phyloP scores from a whole-genome alignment of 345 rosid species.

The Schrenkiella parvula region DNA sequence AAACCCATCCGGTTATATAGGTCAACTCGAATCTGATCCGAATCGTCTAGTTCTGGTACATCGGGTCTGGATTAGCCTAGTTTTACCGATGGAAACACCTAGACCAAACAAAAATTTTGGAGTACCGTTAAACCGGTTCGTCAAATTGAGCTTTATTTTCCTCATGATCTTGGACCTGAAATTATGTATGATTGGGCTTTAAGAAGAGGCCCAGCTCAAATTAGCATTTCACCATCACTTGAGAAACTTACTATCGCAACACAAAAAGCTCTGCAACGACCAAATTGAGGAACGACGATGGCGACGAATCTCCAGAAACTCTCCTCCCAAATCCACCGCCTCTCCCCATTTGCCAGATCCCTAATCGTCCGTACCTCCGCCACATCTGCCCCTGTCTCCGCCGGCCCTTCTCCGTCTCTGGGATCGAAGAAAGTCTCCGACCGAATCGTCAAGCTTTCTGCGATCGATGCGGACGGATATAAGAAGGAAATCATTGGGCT shows the following conservation, averaged over 20 bases:
- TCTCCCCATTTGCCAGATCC: constrained; percentile 43
- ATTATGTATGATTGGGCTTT: not conserved
- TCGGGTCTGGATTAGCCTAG: too few relatives aligned
- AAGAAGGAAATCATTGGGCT: constrained; percentile 77
- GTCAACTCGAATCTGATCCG: too few relatives aligned
- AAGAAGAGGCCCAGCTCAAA: not conserved
- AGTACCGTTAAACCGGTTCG: not conserved
- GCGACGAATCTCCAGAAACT: constrained; percentile 49
- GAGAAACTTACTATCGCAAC: not conserved
- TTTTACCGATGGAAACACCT: not conserved
- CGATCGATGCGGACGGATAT: constrained; percentile 70
- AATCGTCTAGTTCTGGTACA: too few relatives aligned
- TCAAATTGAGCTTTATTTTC: not conserved
- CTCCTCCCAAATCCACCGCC: constrained; percentile 59
- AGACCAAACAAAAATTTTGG: not conserved
- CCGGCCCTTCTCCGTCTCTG: constrained; percentile 24
- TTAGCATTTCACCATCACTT: not conserved
- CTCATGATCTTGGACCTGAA: not conserved
- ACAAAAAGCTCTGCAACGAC: constrained; percentile 6
- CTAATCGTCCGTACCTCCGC: constrained; percentile 41
- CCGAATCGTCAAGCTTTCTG: constrained; percentile 82
- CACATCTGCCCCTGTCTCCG: constrained; percentile 27
- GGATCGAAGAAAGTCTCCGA: constrained; percentile 80
- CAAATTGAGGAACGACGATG: constrained; percentile 41
- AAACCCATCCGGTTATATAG: too few relatives aligned